These are phyloP conservation scores for Besnoitia besnoiti DNA, from an alignment of 169 alveolate species.

Conservation along the genomic window DNA sequence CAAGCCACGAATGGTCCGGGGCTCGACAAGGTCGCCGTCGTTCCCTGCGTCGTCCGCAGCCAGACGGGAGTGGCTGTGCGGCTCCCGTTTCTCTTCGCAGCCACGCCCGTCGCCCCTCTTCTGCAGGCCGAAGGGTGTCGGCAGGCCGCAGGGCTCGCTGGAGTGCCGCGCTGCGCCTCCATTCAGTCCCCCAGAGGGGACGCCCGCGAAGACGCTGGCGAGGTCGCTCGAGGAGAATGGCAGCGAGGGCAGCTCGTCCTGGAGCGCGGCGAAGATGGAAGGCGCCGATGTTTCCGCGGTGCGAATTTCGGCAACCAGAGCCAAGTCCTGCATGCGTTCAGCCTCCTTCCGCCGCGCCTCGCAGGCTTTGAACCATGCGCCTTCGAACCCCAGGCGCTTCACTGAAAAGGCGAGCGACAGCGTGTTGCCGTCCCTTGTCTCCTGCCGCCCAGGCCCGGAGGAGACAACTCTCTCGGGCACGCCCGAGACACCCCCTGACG, in stretches of 20 bases:
- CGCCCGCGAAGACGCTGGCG: background rate
- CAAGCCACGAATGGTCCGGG: too few relatives aligned
- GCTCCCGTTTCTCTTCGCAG: background rate
- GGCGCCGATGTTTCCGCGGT: background rate
- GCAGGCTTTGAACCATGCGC: background rate
- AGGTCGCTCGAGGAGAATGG: background rate
- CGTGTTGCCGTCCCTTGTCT: background rate
- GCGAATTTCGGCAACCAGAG: background rate
- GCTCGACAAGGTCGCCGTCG: too few relatives aligned
- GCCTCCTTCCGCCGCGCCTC: conserved; percentile 20
- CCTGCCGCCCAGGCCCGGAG: background rate
- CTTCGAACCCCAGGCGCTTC: conserved; percentile 23
- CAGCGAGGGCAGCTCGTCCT: background rate
- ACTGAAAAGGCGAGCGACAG: background rate
- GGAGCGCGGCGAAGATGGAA: background rate
- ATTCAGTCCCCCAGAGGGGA: too few relatives aligned
- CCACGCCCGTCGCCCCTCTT: background rate
- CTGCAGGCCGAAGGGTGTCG: too few relatives aligned
- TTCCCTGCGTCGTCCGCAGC: too few relatives aligned
- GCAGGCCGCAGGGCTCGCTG: too few relatives aligned
- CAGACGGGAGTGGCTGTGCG: too few relatives aligned
- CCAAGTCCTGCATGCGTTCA: background rate
- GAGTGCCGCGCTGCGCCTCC: too few relatives aligned
- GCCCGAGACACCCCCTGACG: background rate
- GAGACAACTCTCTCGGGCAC: background rate